Evolutionary conservation across 371 early-diverging fungal genomes (phyloP), one percentile per base, ranked within the genome.

Genomic region (Mortierella sp.): DNA sequence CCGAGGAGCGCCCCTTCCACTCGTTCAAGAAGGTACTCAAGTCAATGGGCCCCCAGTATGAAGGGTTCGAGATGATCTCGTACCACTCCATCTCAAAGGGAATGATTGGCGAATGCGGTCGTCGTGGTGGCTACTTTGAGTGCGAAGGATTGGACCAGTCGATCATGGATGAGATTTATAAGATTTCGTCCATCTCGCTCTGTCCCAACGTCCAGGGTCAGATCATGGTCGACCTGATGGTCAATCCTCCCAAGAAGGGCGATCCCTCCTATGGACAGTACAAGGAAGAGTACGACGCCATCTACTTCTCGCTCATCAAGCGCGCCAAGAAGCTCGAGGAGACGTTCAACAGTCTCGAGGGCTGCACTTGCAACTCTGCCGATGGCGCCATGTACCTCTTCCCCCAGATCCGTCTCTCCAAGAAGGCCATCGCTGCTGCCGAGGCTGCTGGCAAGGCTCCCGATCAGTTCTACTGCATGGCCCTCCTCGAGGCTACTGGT

Each of bases 51-150:
- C 87, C 91, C 9, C 72, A 85, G n/a, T 94, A 90, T 82, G 82
- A 90, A 9, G 83, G 90, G 51, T 70, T 93, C 11, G 98, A 99
- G 89, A 91, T 99, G 59, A 92, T 99, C 86, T 97, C 98, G 40
- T 98, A 98, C 95, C 98, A 99, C 86, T 96, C 96, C 69, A 94
- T 97, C 72, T 98, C 98, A 64, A 99, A 99, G 90, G 99, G 99
- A 67, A 96, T 98, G 97, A 90, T 99, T 79, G 99, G 99, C 75
- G 99, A 99, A 87, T 99, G 99, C 82, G 99, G 99, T 61, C 95
- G 97, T 70, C 96, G 99, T 59, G 99, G 99, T 76, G 99, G 99
- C 5, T 99, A 97, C 90, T 96, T 98, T 91, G 99, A 98, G 90
- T 96, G 96, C 72, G 91, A 93, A 69, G 95, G 95, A 69, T 92